Evolutionary conservation across 192 early-diverging fungal species (phyloP).

Genomic region (Allomyces macrogynus): DNA sequence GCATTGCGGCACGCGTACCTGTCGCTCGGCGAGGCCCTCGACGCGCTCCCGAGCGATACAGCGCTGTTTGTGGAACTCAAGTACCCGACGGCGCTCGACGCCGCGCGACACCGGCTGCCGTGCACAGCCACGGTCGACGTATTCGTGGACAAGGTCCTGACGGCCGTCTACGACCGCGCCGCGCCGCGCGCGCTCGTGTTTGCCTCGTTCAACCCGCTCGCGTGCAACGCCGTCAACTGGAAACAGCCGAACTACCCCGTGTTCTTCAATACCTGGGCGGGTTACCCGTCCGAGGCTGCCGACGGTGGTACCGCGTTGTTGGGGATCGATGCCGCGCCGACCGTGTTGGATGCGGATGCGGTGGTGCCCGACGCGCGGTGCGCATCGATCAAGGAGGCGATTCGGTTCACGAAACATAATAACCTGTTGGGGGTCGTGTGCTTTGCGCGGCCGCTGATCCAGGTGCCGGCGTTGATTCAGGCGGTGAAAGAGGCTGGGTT

Average conservation of each 20-base stretch:
- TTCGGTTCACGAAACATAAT: slow-evolving; percentile 77
- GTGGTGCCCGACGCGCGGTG: background rate
- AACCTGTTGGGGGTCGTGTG: slow-evolving; percentile 87
- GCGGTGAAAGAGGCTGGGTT: slow-evolving; percentile 85
- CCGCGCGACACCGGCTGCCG: slow-evolving; percentile 21
- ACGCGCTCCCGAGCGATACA: slow-evolving; percentile 35
- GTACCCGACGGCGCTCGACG: slow-evolving; percentile 57
- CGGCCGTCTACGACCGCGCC: slow-evolving; percentile 62
- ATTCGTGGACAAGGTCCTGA: slow-evolving; percentile 76
- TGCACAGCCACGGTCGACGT: slow-evolving; percentile 52
- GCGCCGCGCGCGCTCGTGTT: slow-evolving; percentile 49
- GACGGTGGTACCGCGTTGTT: background rate
- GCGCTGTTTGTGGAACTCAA: slow-evolving; percentile 75
- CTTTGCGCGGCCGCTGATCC: slow-evolving; percentile 70
- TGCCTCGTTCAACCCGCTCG: slow-evolving; percentile 70
- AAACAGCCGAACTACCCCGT: slow-evolving; percentile 97
- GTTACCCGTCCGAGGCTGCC: slow-evolving; percentile 12
- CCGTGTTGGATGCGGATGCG: background rate
- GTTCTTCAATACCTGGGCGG: slow-evolving; percentile 75
- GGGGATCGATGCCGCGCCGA: background rate
- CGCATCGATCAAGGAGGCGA: slow-evolving; percentile 73
- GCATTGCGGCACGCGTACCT: slow-evolving; percentile 6
- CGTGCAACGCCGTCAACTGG: slow-evolving; percentile 92
- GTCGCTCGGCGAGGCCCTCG: slow-evolving; percentile 18
- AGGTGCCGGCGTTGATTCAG: slow-evolving; percentile 73